phyloP scores from a whole-genome alignment of 345 rosid genomes.

The Melaleuca alternifolia region DNA sequence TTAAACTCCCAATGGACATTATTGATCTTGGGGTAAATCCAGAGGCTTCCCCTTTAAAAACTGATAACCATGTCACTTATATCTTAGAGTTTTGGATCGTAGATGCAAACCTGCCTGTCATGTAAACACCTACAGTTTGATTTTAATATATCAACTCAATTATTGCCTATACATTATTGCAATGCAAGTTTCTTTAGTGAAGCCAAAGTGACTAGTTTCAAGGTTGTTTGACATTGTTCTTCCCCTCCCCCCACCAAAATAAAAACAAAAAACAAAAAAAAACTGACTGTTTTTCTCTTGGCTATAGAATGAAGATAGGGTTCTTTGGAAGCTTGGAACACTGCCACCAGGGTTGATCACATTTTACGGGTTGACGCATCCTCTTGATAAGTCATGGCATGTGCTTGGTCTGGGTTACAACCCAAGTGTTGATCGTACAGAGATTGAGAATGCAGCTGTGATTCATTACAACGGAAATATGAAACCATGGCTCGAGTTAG shows the following conservation, averaged over 20 bases:
- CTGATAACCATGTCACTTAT: background rate
- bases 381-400: slow-evolving; percentile 94
- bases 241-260: background rate
- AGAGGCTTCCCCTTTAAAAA: background rate
- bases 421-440: slow-evolving; percentile 70
- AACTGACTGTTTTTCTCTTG: background rate
- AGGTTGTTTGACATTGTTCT: background rate
- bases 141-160: background rate
- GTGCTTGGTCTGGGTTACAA: slow-evolving; percentile 96
- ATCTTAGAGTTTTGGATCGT: background rate
- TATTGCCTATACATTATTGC: background rate
- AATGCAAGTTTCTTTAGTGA: background rate
- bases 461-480: slow-evolving; percentile 96
- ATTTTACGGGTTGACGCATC: slow-evolving; percentile 74
- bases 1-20: background rate
- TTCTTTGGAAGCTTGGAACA: slow-evolving; percentile 98
- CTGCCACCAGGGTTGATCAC: slow-evolving; percentile 96
- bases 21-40: background rate
- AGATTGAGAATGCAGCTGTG: slow-evolving; percentile 89
- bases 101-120: background rate
- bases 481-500: slow-evolving; percentile 99
- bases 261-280: background rate
- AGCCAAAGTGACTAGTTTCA: background rate
- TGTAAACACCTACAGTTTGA: background rate
- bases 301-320: slow-evolving; percentile 80